These are phyloP conservation scores for Prunus mira DNA, from an alignment of 306 rosid species.

Conservation along the genomic window DNA sequence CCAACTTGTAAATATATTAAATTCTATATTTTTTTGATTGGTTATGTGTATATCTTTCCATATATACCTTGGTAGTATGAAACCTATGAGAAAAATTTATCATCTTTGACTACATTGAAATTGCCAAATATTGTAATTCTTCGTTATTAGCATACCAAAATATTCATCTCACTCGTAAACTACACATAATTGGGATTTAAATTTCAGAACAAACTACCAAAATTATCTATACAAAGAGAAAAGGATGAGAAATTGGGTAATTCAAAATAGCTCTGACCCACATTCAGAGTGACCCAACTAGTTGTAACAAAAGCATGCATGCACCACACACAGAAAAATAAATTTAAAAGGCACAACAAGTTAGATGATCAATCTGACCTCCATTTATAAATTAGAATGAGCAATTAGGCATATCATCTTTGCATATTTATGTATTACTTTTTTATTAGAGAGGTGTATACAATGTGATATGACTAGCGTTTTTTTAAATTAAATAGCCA, in stretches of 20 bases:
- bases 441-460: too few relatives aligned
- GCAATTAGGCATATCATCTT: too few relatives aligned
- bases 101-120: background rate
- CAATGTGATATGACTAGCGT: too few relatives aligned
- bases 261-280: background rate
- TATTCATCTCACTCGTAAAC: background rate
- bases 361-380: too few relatives aligned
- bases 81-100: conserved; percentile 6
- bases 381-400: too few relatives aligned
- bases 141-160: background rate
- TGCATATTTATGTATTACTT: too few relatives aligned
- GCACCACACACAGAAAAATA: too few relatives aligned
- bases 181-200: background rate
- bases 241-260: background rate
- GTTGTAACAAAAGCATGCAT: too few relatives aligned
- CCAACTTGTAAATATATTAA: background rate
- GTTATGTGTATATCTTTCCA: background rate
- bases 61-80: background rate
- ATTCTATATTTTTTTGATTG: background rate
- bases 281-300: too few relatives aligned
- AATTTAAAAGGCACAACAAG: too few relatives aligned
- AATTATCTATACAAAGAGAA: background rate
- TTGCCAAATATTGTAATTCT: background rate
- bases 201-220: background rate
- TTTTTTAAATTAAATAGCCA: too few relatives aligned